These are phyloP conservation scores for Glaciozyma martinii DNA, from an alignment of 768 basidiomycete species.

Conservation along the genomic window DNA sequence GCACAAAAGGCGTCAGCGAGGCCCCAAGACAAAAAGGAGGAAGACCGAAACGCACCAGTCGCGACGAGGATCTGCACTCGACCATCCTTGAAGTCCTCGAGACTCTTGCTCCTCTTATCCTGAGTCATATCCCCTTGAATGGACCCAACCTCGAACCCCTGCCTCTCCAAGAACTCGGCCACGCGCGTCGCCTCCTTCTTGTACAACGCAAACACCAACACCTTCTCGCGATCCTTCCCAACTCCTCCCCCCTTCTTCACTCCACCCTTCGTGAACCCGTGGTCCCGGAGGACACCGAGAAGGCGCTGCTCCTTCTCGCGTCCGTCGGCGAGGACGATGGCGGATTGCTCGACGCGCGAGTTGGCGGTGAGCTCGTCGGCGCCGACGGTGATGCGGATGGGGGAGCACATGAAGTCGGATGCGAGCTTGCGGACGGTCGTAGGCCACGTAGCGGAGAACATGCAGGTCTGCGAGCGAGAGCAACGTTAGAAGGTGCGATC, in stretches of 20 bases:
- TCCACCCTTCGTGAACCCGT: slow-evolving; percentile 39
- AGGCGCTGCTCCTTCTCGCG: slow-evolving; percentile 34
- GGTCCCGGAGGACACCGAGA: slow-evolving; percentile 24
- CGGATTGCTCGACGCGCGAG: slow-evolving; percentile 72
- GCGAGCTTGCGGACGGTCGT: slow-evolving; percentile 84
- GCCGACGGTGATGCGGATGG: slow-evolving; percentile 86
- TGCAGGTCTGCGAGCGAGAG: slow-evolving; percentile 20
- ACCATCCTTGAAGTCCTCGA: slow-evolving; percentile 80
- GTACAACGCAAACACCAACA: slow-evolving; percentile 90
- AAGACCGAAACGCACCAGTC: slow-evolving; percentile 39
- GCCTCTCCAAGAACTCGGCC: slow-evolving; percentile 61
- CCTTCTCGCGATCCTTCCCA: slow-evolving; percentile 33
- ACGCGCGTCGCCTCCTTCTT: slow-evolving; percentile 91
- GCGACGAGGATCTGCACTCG: slow-evolving; percentile 76
- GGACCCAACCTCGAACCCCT: slow-evolving; percentile 50
- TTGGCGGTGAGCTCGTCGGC: slow-evolving; percentile 92
- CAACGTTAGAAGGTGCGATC: not conserved
- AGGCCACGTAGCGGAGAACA: slow-evolving; percentile 93
- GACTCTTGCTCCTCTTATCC: slow-evolving; percentile 66
- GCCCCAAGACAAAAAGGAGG: not conserved
- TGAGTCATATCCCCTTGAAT: slow-evolving; percentile 65
- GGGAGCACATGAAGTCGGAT: slow-evolving; percentile 70
- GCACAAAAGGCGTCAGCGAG: not conserved
- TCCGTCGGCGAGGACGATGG: slow-evolving; percentile 31
- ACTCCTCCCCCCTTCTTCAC: slow-evolving; percentile 50